Conservation (phyloP, 1,139 yeast species). For the Pichia sp. region DNA sequence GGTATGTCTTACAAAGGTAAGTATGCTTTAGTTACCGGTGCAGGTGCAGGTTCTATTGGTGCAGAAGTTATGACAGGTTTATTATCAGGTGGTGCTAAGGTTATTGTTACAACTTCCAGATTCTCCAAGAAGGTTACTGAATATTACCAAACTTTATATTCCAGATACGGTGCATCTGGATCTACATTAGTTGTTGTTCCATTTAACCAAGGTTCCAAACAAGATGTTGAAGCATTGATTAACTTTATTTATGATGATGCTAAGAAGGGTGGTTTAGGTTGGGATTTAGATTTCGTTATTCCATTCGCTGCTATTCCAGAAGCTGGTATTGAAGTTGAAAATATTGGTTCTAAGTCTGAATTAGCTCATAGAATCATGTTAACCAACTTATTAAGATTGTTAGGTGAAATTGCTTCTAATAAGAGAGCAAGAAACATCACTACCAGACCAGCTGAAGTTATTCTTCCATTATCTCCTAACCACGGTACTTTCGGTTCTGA, state of each 20-base stretch:
- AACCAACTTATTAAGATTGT: conserved; percentile 85
- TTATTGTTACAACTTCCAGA: conserved; percentile 91
- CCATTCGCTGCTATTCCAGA: conserved; percentile 99
- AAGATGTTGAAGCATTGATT: conserved; percentile 82
- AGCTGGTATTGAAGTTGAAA: conserved; percentile 91
- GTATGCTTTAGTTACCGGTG: conserved; percentile 91
- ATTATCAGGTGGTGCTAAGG: conserved; percentile 96
- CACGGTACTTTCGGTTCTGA: conserved; percentile 98
- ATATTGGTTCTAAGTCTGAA: conserved; percentile 91
- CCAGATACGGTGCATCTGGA: conserved; percentile 88
- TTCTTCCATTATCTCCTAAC: conserved; percentile 94
- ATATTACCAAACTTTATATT: conserved; percentile 88
- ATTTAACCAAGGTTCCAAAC: conserved; percentile 95
- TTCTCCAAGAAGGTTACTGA: conserved; percentile 93
- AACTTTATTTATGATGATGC: conserved; percentile 77
- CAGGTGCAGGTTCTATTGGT: conserved; percentile 98
- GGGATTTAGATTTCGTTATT: conserved; percentile 94
- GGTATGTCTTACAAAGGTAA: conserved; percentile 89
- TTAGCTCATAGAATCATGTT: conserved; percentile 98
- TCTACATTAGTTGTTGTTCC: conserved; percentile 93
- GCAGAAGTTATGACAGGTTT: conserved; percentile 95
- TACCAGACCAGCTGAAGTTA: conserved; percentile 97
- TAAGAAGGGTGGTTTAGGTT: conserved; percentile 88
- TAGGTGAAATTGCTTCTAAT: conserved; percentile 84
- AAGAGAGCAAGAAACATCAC: conserved; percentile 69